A percentile compares a stretch with the other conserved stretches of the same genome.
Evolutionary conservation across 202 grass and related monocot species (phyloP).

Genomic region (Musa balbisiana): DNA sequence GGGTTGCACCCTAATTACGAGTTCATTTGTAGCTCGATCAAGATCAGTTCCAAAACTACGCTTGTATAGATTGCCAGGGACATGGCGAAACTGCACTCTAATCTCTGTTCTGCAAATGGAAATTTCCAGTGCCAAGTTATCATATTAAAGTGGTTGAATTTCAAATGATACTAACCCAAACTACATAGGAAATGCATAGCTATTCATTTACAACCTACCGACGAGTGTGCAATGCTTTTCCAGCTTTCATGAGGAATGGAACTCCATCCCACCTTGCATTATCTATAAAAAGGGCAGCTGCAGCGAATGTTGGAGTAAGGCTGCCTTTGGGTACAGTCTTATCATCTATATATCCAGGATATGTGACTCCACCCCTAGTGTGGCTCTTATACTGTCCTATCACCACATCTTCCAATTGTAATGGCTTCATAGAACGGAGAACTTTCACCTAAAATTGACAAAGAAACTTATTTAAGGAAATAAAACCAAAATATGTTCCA

Average conservation of each 20-base stretch:
- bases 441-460: constrained; percentile 65
- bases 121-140: background rate
- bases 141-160: background rate
- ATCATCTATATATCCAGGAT: constrained; percentile 86
- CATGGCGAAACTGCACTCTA: constrained; percentile 93
- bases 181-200: background rate
- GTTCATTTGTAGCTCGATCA: constrained; percentile 84
- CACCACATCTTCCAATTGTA: constrained; percentile 75
- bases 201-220: constrained; percentile 30
- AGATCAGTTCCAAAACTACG: constrained; percentile 77
- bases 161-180: constrained; percentile 1
- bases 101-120: constrained; percentile 65
- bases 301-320: constrained; percentile 88
- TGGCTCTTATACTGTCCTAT: constrained; percentile 97
- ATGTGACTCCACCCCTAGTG: constrained; percentile 52
- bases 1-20: constrained; percentile 88
- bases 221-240: constrained; percentile 85
- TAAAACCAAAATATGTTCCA: background rate
- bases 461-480: background rate
- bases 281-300: constrained; percentile 86
- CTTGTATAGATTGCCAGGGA: constrained; percentile 93
- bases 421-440: constrained; percentile 80
- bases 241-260: constrained; percentile 97
- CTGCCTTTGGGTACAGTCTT: constrained; percentile 78
- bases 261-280: constrained; percentile 98